Conservation (phyloP, 257 asterid species). For the Gardenia jasminoides region DNA sequence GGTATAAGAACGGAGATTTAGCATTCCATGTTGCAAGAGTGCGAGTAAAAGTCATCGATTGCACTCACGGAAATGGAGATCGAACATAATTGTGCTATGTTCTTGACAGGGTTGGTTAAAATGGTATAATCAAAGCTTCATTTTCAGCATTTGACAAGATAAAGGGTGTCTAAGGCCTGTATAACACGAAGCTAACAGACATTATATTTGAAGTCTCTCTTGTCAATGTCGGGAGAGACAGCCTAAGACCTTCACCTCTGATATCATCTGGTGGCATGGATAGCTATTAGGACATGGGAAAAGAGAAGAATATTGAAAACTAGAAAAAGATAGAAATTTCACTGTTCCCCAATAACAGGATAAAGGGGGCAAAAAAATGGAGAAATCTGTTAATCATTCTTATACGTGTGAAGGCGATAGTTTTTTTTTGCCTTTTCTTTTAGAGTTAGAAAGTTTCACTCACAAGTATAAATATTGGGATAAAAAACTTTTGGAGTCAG, state of each 20-base stretch:
- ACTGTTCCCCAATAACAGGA: neutral
- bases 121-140: conserved; percentile 22
- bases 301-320: neutral
- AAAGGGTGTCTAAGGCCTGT: conserved; percentile 26
- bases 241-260: conserved; percentile 31
- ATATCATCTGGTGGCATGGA: neutral
- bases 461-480: conserved; percentile 6
- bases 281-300: neutral
- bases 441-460: neutral
- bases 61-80: neutral
- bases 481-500: neutral
- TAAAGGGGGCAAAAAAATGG: neutral
- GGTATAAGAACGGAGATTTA: neutral
- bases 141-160: conserved; percentile 24
- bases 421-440: neutral
- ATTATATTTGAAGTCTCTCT: conserved; percentile 35
- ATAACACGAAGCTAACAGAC: conserved; percentile 25
- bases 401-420: neutral
- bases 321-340: neutral
- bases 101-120: conserved; percentile 21
- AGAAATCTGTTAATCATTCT: neutral
- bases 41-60: neutral
- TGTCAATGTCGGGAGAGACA: conserved; percentile 49
- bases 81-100: neutral
- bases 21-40: neutral